Base-by-base conservation (phyloP, 345 rosid genomes). In the Arabidopsis suecica region DNA sequence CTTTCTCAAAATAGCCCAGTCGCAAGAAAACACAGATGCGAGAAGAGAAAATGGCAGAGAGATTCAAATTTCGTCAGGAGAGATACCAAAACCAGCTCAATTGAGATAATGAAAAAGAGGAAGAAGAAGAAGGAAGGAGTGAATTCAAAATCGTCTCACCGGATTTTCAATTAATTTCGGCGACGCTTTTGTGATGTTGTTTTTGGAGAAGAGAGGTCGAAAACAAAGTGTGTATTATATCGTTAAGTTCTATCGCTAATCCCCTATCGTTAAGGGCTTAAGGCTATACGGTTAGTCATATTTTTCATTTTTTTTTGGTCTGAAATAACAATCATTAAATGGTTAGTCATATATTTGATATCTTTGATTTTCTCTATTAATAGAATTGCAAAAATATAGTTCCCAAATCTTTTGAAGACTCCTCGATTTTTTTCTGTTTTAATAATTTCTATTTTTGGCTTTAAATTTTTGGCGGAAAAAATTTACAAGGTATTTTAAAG, bases 241-340 rank as follows among this genome's bases (percentile, higher is more conserved):
- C 45, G 69, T 41, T 53, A 71, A 62, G 34, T 38, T 50, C 12
- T 42, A 30, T 56, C 54, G 13, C 25, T 71, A 60, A 59, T 48
- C 22, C 48, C 41, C 47, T 73, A 73, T 73, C 58, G 59, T 71
- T 48, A 59, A n/a, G n/a, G n/a, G n/a, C n/a, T n/a, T n/a, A n/a
- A 28, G 30, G 30, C 3, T 28, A 1, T 28, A 28, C 30, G 30
- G 58, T 57, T 41, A 6, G 44, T 70, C 5, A 33, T 3, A 28
- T 28, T 2, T 2, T 28, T 2, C 3, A 28, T 28, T 28, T 28
- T 28, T 28, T 28, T 28, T 28, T 28, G 0, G 30, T 28, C 30
- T 28, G 2, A 1, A 3, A 28, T 28, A 28, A 28, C 2, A 28
- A 2, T 28, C 30, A 28, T 28, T 28, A 28, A 28, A 28, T 28